Evolutionary conservation across 352 stramenopile species (phyloP), one percentile per base, ranked within the genome.

Genomic region (Pythium scleroteichum): DNA sequence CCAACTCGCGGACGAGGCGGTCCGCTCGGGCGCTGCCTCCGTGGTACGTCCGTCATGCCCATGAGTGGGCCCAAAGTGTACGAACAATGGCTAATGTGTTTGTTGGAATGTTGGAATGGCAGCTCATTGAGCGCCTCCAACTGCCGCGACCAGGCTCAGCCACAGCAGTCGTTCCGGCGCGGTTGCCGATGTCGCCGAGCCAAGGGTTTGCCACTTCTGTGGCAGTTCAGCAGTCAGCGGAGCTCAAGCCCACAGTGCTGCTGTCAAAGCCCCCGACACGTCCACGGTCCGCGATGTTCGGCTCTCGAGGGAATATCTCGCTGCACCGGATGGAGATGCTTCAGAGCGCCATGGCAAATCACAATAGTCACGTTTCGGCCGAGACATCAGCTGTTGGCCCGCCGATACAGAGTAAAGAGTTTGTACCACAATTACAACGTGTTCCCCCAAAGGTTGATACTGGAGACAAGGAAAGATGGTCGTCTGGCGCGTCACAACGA

Each of bases 121-220:
- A 90, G 76, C 69, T 90, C 53, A 75, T 54, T 26, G 76, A 76
- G 23, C 73, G 76, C 9, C 61, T 90, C 19, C 70, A 76, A 26
- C 69, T 71, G 46, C 76, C 80, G 24, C 66, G 75, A 42, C 73
- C 76, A 13, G 71, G 73, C 1, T 76, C 68, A 6, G 68, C 59
- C 47, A 39, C 38, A n/a, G n/a, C n/a, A n/a, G n/a, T n/a, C n/a
- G n/a, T n/a, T n/a, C n/a, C n/a, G n/a, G n/a, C n/a, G n/a, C n/a
- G n/a, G n/a, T n/a, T n/a, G n/a, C n/a, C n/a, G n/a, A n/a, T n/a
- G n/a, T n/a, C n/a, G n/a, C n/a, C n/a, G n/a, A n/a, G n/a, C n/a
- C n/a, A n/a, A n/a, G n/a, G n/a, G n/a, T n/a, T 3, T 5, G 3
- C 6, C 14, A 22, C 32, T 20, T 8, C 14, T 9, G n/a, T 38